Conservation (phyloP, 345 rosid species). For the Viola odorata region DNA sequence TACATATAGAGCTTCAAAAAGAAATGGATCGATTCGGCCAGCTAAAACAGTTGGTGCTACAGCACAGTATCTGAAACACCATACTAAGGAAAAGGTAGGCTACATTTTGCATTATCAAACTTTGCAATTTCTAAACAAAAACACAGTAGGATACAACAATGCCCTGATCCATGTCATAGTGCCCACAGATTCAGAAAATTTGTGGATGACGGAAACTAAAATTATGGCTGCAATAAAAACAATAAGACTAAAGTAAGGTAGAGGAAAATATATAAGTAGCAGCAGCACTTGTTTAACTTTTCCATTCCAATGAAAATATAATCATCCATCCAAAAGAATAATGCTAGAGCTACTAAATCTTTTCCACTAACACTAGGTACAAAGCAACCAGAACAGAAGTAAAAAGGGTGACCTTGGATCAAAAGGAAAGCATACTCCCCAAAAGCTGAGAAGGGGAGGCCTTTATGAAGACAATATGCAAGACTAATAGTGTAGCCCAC, state of each 20-base stretch:
- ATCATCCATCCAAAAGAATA: too few species aligned
- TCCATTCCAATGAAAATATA: too few species aligned
- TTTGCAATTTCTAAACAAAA: background rate
- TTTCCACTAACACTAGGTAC: background rate
- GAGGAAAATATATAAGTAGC: background rate
- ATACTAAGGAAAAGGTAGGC: constrained; percentile 26
- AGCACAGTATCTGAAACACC: constrained; percentile 62
- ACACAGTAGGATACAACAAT: constrained; percentile 54
- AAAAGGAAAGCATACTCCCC: constrained; percentile 87
- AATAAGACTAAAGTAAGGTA: constrained; percentile 7
- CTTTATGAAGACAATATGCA: constrained; percentile 85
- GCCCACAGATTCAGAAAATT: constrained; percentile 55
- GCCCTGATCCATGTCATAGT: constrained; percentile 48
- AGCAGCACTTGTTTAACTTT: too few species aligned
- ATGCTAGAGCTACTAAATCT: too few species aligned
- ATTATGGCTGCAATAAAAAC: constrained; percentile 47
- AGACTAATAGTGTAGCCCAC: constrained; percentile 86
- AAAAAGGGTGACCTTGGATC: constrained; percentile 53
- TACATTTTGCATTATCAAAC: constrained; percentile 5
- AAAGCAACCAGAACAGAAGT: background rate
- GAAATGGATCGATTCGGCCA: constrained; percentile 72
- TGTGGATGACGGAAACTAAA: constrained; percentile 63
- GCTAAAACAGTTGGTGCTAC: constrained; percentile 77
- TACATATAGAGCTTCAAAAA: constrained; percentile 92
- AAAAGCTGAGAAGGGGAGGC: constrained; percentile 90